Conservation (phyloP, 202 grass and related monocot genomes). For the Panicum hallii region DNA sequence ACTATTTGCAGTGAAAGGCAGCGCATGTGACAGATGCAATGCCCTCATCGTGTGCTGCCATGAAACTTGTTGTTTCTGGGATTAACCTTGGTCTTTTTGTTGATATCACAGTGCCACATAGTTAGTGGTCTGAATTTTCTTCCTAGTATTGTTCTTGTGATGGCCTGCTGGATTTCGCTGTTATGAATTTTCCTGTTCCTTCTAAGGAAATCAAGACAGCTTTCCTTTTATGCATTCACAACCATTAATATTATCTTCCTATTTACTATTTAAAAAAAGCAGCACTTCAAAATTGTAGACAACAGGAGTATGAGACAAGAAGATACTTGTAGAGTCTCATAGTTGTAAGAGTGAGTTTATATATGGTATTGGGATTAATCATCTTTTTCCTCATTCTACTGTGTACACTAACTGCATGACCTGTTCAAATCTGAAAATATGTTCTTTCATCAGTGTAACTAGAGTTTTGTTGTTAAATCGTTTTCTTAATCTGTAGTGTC, state of each 20-base stretch:
- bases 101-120: background rate
- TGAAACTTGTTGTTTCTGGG: background rate
- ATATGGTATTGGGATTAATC: background rate
- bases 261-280: background rate
- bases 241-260: background rate
- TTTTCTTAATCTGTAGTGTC: conserved; percentile 58
- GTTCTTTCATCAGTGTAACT: background rate
- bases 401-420: background rate
- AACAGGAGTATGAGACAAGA: background rate
- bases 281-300: background rate
- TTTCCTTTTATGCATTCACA: background rate
- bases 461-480: background rate
- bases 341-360: background rate
- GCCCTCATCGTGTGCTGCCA: background rate
- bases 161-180: background rate
- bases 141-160: background rate
- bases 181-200: background rate
- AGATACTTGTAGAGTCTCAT: background rate
- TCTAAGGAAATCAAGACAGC: background rate
- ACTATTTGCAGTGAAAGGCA: background rate
- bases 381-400: background rate
- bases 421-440: background rate
- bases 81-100: background rate
- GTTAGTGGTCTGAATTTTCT: background rate
- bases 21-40: background rate